Evolutionary conservation across 2,329 filamentous ascomycete species (phyloP).

Genomic region (Cordyceps sp.): DNA sequence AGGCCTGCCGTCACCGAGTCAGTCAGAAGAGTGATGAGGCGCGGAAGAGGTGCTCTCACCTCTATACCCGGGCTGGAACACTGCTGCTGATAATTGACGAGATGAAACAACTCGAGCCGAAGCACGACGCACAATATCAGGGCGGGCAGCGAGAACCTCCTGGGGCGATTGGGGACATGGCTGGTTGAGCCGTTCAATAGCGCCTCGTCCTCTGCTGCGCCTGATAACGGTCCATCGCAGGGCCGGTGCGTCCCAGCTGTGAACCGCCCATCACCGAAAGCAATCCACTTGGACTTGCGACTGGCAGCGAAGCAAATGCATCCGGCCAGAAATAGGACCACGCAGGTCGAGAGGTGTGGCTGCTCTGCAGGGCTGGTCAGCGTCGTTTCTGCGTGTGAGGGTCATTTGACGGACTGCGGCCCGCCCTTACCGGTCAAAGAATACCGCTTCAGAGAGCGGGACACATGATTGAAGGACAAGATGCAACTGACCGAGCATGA

Average conservation of each 20-base stretch:
- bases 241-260: constrained; percentile 9
- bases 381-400: background rate
- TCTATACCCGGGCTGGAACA: constrained; percentile 33
- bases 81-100: constrained; percentile 28
- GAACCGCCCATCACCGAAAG: constrained; percentile 29
- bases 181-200: constrained; percentile 17
- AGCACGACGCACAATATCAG: constrained; percentile 26
- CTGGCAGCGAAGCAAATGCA: constrained; percentile 22
- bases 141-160: constrained; percentile 25
- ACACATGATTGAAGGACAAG: constrained; percentile 30
- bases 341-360: constrained; percentile 28
- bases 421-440: constrained; percentile 26
- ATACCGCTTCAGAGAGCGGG: constrained; percentile 27
- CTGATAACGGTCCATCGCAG: constrained; percentile 7
- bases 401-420: too few species aligned
- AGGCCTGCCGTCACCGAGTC: constrained; percentile 18
- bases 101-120: constrained; percentile 30
- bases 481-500: constrained; percentile 26
- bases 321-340: constrained; percentile 29
- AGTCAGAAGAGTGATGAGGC: background rate
- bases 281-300: constrained; percentile 26
- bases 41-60: constrained; percentile 11
- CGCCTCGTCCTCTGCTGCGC: constrained; percentile 6
- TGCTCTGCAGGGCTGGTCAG: constrained; percentile 20
- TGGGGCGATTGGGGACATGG: constrained; percentile 26